Base-by-base conservation (phyloP, 768 basidiomycete genomes). In the Phylloporus sp. region DNA sequence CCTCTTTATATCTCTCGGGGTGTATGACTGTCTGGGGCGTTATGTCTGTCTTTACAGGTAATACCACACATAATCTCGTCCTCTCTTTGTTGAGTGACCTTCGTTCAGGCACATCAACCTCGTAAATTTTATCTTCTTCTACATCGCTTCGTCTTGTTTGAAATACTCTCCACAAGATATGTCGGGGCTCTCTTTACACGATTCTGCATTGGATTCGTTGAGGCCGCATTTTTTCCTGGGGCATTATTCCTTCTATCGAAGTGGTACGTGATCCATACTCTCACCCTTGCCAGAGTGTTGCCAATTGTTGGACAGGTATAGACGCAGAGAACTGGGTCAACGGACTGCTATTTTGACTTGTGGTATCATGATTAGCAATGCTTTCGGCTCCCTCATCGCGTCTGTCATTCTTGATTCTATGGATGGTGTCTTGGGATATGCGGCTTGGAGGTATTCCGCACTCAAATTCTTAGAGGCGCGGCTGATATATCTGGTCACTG, bases 371-470 rank as follows among this genome's bases (percentile, higher is more conserved):
- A 82, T 91, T 47, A 83, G 81, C 49, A 93, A 91, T 72, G 90
- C 88, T 0, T 90, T 91, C 63, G 89, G 90, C 4, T 77, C 87
- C 2, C 71, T 92, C 12, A 79, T 92, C 46, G 88, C 89, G 11
- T 86, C 87, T 27, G 84, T 80, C 2, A 87, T 92, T 47, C 77
- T 92, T 16, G 75, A 80, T 56, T 71, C 72, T 12, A 88, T 91
- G 85, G 78, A 89, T 34, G 85, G 84, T 6, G 75, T 74, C 49
- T 70, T 81, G 15, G 89, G 88, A 0, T 73, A 79, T 51, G 75
- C 84, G 10, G 86, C 85, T 0, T 93, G 90, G 90, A 73, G 85
- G 79, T 86, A 64, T 66, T 75, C 1, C 8, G 7, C 6, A 18
- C 16, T n/a, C 29, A 18, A 26, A 47, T 39, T 47, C 36, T 29